Percentiles rank a stretch among this genome's conserved stretches.
Conservation (phyloP, 1,139 yeast genomes). For the Taphrina sp. region DNA sequence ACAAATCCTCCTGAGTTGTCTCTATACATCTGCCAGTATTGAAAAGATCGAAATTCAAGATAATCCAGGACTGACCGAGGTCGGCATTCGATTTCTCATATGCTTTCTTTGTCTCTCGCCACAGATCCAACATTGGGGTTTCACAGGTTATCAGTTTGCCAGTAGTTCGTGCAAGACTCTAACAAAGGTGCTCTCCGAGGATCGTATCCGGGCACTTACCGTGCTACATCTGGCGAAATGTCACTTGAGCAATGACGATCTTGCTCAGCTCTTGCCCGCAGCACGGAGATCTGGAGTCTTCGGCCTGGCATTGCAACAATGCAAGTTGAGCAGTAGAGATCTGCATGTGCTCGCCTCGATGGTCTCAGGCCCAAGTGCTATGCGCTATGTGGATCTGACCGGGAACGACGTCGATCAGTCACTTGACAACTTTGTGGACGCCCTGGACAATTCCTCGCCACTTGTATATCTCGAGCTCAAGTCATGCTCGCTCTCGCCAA, state of each 20-base stretch:
- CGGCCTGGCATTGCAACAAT: conserved; percentile 3
- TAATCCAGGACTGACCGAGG: conserved; percentile 2
- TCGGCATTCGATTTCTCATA: conserved; percentile 13
- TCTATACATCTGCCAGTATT: conserved; percentile 12
- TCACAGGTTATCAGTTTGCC: conserved; percentile 13
- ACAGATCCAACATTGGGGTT: conserved; percentile 10
- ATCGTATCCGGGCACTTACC: conserved; percentile 9
- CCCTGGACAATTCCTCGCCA: not conserved
- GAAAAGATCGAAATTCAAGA: conserved; percentile 9
- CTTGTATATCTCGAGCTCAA: conserved; percentile 14
- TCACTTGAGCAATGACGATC: not conserved
- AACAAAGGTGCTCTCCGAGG: conserved; percentile 1
- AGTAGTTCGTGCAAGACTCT: not conserved
- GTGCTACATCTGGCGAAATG: conserved; percentile 8
- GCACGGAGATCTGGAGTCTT: conserved; percentile 7
- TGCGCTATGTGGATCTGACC: conserved; percentile 10
- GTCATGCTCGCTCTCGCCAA: not conserved
- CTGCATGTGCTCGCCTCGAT: conserved; percentile 2
- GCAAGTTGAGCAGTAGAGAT: not conserved
- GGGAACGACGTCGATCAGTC: not conserved
- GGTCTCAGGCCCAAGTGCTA: not conserved
- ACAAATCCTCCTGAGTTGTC: conserved; percentile 19
- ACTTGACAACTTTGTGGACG: not conserved
- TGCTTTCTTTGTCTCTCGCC: conserved; percentile 24
- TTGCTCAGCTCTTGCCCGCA: conserved; percentile 9